Conservation (phyloP, 306 rosid species). For the Prunus salicina region DNA sequence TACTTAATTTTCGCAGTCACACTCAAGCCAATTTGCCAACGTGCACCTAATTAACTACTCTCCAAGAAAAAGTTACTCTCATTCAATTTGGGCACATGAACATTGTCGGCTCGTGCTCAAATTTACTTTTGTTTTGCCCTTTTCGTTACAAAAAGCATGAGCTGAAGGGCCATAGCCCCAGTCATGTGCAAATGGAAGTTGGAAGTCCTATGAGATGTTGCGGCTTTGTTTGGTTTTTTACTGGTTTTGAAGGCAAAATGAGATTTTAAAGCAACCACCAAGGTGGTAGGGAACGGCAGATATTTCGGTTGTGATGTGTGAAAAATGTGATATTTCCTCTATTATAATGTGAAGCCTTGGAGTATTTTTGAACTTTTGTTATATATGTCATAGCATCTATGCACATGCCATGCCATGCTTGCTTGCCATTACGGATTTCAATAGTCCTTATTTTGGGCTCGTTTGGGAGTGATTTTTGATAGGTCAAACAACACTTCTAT, state of each 20-base stretch:
- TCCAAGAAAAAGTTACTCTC: not conserved
- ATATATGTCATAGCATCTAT: not conserved
- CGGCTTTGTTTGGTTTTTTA: not conserved
- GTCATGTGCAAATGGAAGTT: conserved; percentile 1
- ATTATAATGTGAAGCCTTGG: not conserved
- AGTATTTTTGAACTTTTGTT: not conserved
- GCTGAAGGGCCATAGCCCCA: not conserved
- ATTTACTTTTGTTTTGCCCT: not conserved
- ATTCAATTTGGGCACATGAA: not conserved
- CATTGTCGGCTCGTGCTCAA: not conserved
- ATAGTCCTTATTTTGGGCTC: not conserved
- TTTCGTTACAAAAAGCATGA: not conserved
- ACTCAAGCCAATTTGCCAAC: not conserved
- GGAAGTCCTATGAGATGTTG: not conserved
- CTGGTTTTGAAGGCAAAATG: not conserved
- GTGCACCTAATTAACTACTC: too few species aligned
- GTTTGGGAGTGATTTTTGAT: fast-evolving
- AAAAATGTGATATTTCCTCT: not conserved
- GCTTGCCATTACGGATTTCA: not conserved
- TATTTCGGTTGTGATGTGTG: not conserved
- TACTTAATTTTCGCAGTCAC: not conserved
- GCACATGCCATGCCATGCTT: not conserved
- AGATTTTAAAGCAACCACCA: not conserved
- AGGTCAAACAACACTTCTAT: too few species aligned
- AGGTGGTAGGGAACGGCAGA: not conserved